Base-by-base conservation (phyloP, 2,329 filamentous ascomycete species). In the Polychaeton citri region DNA sequence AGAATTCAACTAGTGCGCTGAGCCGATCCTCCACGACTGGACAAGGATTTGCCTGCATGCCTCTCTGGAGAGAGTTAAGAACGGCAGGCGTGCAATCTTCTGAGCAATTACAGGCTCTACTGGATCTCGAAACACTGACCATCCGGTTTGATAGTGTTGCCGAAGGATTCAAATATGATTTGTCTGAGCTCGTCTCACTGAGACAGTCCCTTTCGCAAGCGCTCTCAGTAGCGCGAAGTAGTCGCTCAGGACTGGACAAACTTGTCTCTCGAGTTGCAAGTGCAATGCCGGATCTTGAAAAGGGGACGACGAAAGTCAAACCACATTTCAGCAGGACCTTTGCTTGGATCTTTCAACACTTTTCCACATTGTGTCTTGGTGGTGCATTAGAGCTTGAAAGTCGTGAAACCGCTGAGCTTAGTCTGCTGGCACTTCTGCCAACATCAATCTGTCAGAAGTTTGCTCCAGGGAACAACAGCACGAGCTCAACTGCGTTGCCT, bases 11-110 rank as follows among this genome's bases (percentile, higher is more conserved):
- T 17, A 9, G 13, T 3, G 19, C 28, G 12, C 32, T 32, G 10
- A 32, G 28, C 21, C 17, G 34, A 12, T 15, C 31, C 18, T 33
- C 32, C 8, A 28, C 19, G 24, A 35, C 9, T 30, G 33, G 21
- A 35, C 26, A 21, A 46, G 49, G 19, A 34, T 39, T 19, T 10
- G 50, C 42, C 18, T 49, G 45, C 32, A 39, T 43, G 2, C 33
- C 44, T 13, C 21, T 58, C 13, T 58, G 87, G 88, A 71, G 73
- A 30, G 51, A 65, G 2, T 72, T 92, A 50, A 73, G 81, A 36
- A 83, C 86, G 20, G 51, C 50, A 8, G 71, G 68, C 3, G 62
- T 71, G 2, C 50, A 49, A 8, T 60, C 52, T 7, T 43, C 54
- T 19, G 40, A 48, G 8, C 56, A 62, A 13, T 45, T 70, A 4